Evolutionary conservation across 2,329 filamentous ascomycete species (phyloP).

Genomic region (Monascus ruber): DNA sequence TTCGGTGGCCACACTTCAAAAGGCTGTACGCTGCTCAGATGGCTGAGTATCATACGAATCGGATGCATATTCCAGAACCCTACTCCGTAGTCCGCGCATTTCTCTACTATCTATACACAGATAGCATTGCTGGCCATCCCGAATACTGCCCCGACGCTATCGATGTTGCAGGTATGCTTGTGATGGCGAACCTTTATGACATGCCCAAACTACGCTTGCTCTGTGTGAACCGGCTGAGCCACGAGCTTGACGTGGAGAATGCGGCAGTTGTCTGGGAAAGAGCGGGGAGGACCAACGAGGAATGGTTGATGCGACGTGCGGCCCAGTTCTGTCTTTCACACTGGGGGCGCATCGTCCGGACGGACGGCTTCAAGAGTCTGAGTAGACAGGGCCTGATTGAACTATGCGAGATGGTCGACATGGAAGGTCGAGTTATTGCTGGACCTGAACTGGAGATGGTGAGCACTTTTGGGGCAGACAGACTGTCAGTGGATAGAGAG

Average conservation of each 20-base stretch:
- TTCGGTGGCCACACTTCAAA: conserved; percentile 93
- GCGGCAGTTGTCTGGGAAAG: conserved; percentile 96
- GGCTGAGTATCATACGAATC: conserved; percentile 93
- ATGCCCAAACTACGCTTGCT: conserved; percentile 85
- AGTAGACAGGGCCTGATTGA: conserved; percentile 74
- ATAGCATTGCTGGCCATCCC: conserved; percentile 60
- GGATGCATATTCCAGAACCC: conserved; percentile 95
- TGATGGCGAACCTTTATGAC: conserved; percentile 97
- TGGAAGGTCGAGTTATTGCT: conserved; percentile 79
- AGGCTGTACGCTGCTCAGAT: conserved; percentile 88
- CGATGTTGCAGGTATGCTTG: conserved; percentile 84
- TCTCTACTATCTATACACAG: conserved; percentile 91
- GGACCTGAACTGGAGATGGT: conserved; percentile 68
- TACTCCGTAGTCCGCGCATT: conserved; percentile 92
- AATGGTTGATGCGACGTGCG: conserved; percentile 83
- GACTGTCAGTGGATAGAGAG: conserved; percentile 25
- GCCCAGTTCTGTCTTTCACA: conserved; percentile 82
- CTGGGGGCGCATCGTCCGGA: conserved; percentile 90
- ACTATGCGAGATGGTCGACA: conserved; percentile 84
- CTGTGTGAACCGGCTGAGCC: conserved; percentile 79
- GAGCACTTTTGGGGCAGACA: conserved; percentile 41
- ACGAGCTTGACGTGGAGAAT: conserved; percentile 87
- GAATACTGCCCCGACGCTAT: conserved; percentile 54
- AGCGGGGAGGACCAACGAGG: conserved; percentile 77
- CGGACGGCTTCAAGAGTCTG: conserved; percentile 71